Base-by-base conservation (phyloP, 768 basidiomycete genomes). In the Tulasnella sp. region DNA sequence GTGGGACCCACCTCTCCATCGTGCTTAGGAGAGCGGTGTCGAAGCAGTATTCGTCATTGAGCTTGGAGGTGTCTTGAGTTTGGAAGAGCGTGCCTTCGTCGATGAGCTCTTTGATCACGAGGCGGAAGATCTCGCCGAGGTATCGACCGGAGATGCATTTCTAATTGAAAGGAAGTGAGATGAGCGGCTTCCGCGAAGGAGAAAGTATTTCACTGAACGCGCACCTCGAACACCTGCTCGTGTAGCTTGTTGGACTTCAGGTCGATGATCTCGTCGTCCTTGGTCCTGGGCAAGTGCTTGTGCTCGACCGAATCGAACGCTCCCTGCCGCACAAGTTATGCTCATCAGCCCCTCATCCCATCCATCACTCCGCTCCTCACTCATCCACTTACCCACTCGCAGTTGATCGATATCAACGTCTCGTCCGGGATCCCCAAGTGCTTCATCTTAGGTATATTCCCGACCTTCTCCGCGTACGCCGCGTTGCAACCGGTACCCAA, bases 401-500 rank as follows among this genome's bases (percentile, higher is more conserved):
- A 96, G 80, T 98, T 98, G 79, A 99, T 98, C 5, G 89, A 96
- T 87, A 99, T 97, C 69, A 90, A 84, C 34, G 83, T 85, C 16
- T 83, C 80, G 32, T 70, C 73, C 22, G 77, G 76, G 75, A 95
- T 84, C 1, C 88, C 89, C n/a, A 95, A 80, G 68, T 87, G 75
- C 64, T 85, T 84, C 75, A 98, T 87, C 84, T 99, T 99, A 42
- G 90, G 86, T 65, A 98, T 95, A 76, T 90, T 87, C 47, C 83
- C 85, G 17, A 94, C 86, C 72, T 88, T 87, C 79, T 99, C 96
- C 93, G 97, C 95, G 78, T 98, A 98, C 6, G 96, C 96, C 0
- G 96, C 96, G 79, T 98, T 98, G 79, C 95, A 98, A 0, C 97
- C 97, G 7, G 97, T 99, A 42, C 97, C 97, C 77, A 98, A 96